Evolutionary conservation across 768 basidiomycete genomes (phyloP).

Genomic region (Leccinum longicurvipes): DNA sequence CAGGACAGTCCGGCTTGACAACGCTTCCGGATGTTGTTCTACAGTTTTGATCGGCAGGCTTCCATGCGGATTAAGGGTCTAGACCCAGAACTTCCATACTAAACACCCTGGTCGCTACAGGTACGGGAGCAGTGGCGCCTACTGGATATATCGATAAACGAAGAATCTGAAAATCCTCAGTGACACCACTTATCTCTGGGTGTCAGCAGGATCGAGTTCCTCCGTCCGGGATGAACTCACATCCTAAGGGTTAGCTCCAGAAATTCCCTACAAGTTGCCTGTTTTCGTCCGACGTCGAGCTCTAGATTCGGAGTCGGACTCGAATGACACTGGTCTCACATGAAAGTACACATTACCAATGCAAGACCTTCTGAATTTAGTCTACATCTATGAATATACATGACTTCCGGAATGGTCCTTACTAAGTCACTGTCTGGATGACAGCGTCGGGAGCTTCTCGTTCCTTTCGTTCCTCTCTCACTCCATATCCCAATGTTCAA

Average conservation of each 20-base stretch:
- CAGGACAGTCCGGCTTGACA: no score
- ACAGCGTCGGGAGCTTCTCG: neutral
- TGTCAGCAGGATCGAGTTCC: no score
- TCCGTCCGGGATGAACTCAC: neutral
- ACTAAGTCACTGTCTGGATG: neutral
- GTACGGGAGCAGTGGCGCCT: no score
- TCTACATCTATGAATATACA: neutral
- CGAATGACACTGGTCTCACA: neutral
- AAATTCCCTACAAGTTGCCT: neutral
- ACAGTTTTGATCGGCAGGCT: no score
- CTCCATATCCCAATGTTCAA: conserved; percentile 40
- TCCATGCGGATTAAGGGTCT: no score
- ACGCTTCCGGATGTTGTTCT: no score
- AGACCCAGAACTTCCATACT: no score
- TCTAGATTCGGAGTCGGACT: no score
- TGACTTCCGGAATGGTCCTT: neutral
- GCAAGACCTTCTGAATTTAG: neutral
- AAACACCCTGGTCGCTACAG: no score
- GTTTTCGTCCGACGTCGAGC: no score
- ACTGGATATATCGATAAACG: no score
- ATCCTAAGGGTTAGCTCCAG: neutral
- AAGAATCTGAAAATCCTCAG: no score
- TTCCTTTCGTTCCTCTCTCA: neutral
- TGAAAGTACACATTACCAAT: neutral
- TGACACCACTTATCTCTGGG: neutral